Evolutionary conservation across 495 filamentous ascomycete species (phyloP), one percentile per base, ranked within the genome.

Genomic region (Ascobolus immersus): DNA sequence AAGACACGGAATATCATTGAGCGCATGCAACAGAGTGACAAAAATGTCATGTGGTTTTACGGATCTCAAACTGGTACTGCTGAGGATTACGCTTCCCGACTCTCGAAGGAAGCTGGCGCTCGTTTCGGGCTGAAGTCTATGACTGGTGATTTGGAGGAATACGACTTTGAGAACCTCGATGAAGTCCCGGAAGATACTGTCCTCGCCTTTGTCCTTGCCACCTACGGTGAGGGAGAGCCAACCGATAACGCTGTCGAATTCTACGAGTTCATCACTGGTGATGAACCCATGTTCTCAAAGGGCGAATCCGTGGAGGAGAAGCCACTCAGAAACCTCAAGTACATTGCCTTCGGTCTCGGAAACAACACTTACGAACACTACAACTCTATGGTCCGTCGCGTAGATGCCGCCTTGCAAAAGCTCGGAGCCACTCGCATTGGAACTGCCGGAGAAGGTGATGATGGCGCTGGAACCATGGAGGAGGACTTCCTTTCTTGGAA

Each of bases 311-410:
- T 9, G 10, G 67, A 71, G 18, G 78, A 84, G 3, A 62, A 71
- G 42, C 68, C 84, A 19, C 68, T 99, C 12, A 65, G 58, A 20
- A 79, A 78, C 39, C 62, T 99, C 45, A 84, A 82, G 51, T 99
- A 78, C 47, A 77, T 99, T 46, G 63, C 84, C 27, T 99, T 99
- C 50, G 86, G 86, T 47, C 67, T 99, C 8, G 86, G 86, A 40
- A 77, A 99, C 62, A 99, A 99, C 58, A 99, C 86, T 17, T 99
- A 99, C 44, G 86, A 99, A 47, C 89, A 99, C 59, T 99, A 94
- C 64, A 93, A 99, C 56, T 73, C 77, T 23, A 91, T 99, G 79
- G 84, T 99, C 36, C 78, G 86, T 38, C 74, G 79, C 38, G 69
- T 91, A 37, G 68, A 90, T 52, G 65, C 70, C 40, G 71, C 73